Conservation (phyloP, 495 filamentous ascomycete genomes). For the Penicillium cataractarum region DNA sequence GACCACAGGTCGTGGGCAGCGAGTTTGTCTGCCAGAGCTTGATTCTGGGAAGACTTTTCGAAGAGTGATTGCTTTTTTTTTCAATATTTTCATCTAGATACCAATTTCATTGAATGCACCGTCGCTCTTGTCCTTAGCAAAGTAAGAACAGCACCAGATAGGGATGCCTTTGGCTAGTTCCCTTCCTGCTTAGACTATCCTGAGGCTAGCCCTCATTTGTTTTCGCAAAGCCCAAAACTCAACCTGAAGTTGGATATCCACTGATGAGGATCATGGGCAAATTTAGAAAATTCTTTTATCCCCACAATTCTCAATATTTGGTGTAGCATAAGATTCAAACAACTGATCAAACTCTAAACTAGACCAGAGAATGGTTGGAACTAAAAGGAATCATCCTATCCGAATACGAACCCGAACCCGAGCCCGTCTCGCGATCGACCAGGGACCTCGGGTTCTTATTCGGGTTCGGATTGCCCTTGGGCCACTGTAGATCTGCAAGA, state of each 20-base stretch:
- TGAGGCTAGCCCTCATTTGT: not conserved
- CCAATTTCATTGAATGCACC: constrained; percentile 26
- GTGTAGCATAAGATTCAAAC: not conserved
- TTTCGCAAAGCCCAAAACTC: not conserved
- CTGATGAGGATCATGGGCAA: too few species aligned
- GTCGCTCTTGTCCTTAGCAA: not conserved
- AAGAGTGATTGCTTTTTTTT: constrained; percentile 47
- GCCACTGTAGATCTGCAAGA: not conserved
- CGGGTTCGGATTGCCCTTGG: not conserved
- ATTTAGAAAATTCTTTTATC: not conserved
- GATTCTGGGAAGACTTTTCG: constrained; percentile 79
- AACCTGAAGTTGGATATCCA: too few species aligned
- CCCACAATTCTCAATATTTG: not conserved
- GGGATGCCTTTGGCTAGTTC: not conserved
- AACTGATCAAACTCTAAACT: not conserved
- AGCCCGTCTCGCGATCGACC: not conserved
- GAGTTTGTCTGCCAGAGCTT: constrained; percentile 92
- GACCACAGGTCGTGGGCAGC: constrained; percentile 70
- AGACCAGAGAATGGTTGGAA: not conserved
- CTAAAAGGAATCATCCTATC: not conserved
- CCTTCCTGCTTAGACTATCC: not conserved
- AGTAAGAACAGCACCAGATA: not conserved
- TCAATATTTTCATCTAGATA: constrained; percentile 23
- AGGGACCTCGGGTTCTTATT: not conserved
- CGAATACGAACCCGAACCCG: constrained; percentile 6